A percentile compares a stretch with the other conserved stretches of the same genome.
These are phyloP conservation scores for Pelargonium nanum DNA, from an alignment of 345 rosid species.

Conservation along the genomic window DNA sequence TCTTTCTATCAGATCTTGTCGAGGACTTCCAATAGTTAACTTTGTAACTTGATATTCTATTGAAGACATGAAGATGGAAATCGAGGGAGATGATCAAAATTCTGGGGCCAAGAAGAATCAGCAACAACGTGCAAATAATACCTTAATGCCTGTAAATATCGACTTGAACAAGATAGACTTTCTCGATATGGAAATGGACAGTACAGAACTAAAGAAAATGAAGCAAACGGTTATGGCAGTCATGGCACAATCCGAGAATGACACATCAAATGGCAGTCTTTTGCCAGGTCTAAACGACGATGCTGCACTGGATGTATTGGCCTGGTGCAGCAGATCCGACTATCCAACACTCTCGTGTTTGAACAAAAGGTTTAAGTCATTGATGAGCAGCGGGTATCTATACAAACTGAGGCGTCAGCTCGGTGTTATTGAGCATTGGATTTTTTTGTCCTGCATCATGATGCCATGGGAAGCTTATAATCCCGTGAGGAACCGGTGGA, in stretches of 20 bases:
- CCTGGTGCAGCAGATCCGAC: constrained; percentile 28
- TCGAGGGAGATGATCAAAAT: neutral
- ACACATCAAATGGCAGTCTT: constrained; percentile 14
- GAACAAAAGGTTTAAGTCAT: constrained; percentile 24
- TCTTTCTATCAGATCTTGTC: neutral
- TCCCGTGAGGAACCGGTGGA: constrained; percentile 30
- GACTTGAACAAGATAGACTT: neutral
- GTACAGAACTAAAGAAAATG: neutral
- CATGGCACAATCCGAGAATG: neutral
- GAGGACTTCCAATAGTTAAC: neutral
- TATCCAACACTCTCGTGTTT: constrained; percentile 26
- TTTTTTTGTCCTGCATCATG: constrained; percentile 28
- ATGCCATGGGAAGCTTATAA: constrained; percentile 41
- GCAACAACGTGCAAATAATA: neutral
- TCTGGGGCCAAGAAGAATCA: neutral
- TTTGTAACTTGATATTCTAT: neutral
- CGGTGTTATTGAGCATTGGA: constrained; percentile 36
- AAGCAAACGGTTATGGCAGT: neutral
- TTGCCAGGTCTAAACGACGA: constrained; percentile 29
- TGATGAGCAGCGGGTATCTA: constrained; percentile 29
- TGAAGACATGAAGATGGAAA: neutral
- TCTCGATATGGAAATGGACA: neutral
- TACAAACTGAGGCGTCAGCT: constrained; percentile 23
- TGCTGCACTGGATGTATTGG: constrained; percentile 24
- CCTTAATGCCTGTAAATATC: neutral